Conservation (phyloP, 306 rosid species). For the Begonia fuchsioides region DNA sequence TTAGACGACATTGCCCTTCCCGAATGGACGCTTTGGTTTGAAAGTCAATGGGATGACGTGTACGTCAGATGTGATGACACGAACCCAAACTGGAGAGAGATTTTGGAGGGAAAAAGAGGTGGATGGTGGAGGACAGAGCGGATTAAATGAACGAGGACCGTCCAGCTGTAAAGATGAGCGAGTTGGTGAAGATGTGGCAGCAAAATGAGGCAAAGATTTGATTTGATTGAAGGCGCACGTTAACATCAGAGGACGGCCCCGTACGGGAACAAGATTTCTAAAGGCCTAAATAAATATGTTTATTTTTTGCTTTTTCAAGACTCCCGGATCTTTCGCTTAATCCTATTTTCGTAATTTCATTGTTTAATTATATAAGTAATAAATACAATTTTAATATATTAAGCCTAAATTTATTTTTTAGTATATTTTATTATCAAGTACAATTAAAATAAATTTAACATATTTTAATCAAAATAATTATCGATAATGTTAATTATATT, state of each 20-base stretch:
- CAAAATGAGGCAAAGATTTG: slow-evolving; percentile 17
- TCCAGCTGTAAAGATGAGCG: slow-evolving; percentile 15
- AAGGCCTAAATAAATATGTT: too few relatives aligned
- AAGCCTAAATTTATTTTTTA: too few relatives aligned
- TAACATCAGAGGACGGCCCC: slow-evolving; percentile 10
- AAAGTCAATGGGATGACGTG: slow-evolving; percentile 11
- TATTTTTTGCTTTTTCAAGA: too few relatives aligned
- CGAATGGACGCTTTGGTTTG: too few relatives aligned
- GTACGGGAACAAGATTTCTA: slow-evolving; percentile 9
- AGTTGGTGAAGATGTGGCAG: not conserved
- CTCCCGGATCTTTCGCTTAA: too few relatives aligned
- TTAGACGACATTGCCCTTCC: not conserved
- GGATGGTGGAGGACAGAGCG: slow-evolving; percentile 19
- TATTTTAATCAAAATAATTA: too few relatives aligned
- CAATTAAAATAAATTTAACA: too few relatives aligned
- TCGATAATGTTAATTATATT: too few relatives aligned
- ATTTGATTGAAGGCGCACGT: slow-evolving; percentile 31
- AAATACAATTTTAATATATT: too few relatives aligned
- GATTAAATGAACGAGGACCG: slow-evolving; percentile 9
- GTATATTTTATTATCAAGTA: too few relatives aligned
- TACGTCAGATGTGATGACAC: slow-evolving; percentile 22
- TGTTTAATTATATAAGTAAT: too few relatives aligned
- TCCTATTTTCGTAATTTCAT: too few relatives aligned
- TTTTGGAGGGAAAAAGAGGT: slow-evolving; percentile 38
- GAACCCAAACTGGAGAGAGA: slow-evolving; percentile 5